Base-by-base conservation (phyloP, 129 eudicot genomes). In the Escallonia rubra region DNA sequence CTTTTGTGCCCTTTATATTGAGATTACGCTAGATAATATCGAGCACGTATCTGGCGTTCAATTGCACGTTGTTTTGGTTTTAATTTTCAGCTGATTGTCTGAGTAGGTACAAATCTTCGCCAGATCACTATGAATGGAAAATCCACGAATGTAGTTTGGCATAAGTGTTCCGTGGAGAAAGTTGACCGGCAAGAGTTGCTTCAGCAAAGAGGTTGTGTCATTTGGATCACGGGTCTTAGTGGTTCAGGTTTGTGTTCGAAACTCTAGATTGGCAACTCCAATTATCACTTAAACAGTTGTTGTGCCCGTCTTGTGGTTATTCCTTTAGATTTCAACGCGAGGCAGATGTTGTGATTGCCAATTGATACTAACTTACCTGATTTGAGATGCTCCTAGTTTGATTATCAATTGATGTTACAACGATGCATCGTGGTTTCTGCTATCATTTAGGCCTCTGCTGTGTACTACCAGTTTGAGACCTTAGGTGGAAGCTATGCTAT, bases 211-310 rank as follows among this genome's bases (percentile, higher is more conserved):
- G 98, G 98, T 3, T 92, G 96, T 76, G 98, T 92, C 61, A 76
- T 92, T 62, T 92, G 96, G 98, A 86, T 92, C 46, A 92, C 98
- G 57, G 98, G 98, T 60, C 90, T 92, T 40, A 92, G 98, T 80
- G 98, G 98, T 73, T 92, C 98, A 83, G 98, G 98, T 92, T 67
- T 63, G 85, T 72, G 12, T 69, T 12, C 38, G 10, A 48, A 63
- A 43, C 4, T 53, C 45, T 41, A 8, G 34, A n/a, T 6, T 41
- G 11, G 53, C 10, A n/a, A 10, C 39, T 58, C 2, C 59, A 54
- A 34, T 4, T n/a, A 5, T 60, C 7, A 7, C 64, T 51, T 10
- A 41, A 12, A 23, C 34, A 23, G 34, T 41, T 60, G 6, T 56
- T 63, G 12, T 38, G 53, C 14, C 40, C 12, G 41, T 54, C 59